These are phyloP conservation scores for Geosmithia morbida DNA, from an alignment of 2,329 filamentous ascomycete species.

Conservation along the genomic window DNA sequence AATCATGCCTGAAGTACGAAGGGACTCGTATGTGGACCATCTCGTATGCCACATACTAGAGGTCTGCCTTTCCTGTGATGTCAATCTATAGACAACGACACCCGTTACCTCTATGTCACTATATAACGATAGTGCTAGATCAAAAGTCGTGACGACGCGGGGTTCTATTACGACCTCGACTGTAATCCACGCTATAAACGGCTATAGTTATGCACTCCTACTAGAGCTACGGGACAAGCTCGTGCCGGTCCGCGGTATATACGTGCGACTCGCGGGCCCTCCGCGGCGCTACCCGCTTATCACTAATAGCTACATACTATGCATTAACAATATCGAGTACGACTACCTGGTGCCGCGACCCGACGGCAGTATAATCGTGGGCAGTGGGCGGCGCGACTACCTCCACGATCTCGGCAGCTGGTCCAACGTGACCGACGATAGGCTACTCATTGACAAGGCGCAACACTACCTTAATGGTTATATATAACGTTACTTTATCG, in stretches of 20 bases:
- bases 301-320: constrained; percentile 1
- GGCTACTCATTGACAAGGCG: constrained; percentile 20
- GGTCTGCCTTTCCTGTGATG: background rate
- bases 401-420: constrained; percentile 17
- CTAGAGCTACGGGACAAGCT: background rate
- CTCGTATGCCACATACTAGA: background rate
- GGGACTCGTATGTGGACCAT: background rate
- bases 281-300: background rate
- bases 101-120: background rate
- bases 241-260: background rate
- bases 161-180: background rate
- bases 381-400: constrained; percentile 22
- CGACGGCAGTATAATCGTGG: constrained; percentile 26
- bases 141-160: background rate
- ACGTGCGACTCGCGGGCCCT: background rate
- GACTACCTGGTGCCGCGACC: constrained; percentile 23
- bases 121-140: background rate
- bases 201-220: background rate
- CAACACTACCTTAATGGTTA: constrained; percentile 25
- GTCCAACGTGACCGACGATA: constrained; percentile 28
- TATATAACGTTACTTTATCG: constrained; percentile 28
- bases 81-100: background rate
- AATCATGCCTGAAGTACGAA: background rate
- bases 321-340: constrained; percentile 7
- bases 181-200: background rate